Evolutionary conservation across 352 stramenopile species (phyloP).

Genomic region (Pythium chondricola): DNA sequence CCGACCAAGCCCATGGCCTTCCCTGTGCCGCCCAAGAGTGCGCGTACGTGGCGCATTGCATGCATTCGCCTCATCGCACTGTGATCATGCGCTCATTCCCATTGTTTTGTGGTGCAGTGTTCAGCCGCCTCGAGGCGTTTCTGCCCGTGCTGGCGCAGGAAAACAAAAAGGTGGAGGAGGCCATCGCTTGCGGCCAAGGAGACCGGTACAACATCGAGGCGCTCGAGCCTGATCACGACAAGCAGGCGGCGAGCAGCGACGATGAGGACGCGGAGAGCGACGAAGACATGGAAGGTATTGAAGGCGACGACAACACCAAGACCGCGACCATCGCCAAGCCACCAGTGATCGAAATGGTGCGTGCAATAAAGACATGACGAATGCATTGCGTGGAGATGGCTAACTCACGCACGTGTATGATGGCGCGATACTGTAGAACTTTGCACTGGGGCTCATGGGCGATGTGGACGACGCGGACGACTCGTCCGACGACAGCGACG

Average conservation of each 20-base stretch:
- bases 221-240: conserved; percentile 4
- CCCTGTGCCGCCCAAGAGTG: conserved; percentile 51
- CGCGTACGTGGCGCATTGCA: conserved; percentile 30
- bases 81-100: too few species aligned
- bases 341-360: conserved; percentile 74
- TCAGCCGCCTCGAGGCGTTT: conserved; percentile 70
- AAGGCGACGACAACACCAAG: conserved; percentile 16
- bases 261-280: conserved; percentile 19
- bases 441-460: conserved; percentile 67
- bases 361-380: not conserved
- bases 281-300: conserved; percentile 11
- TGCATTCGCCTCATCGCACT: too few species aligned
- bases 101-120: conserved; percentile 33
- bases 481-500: conserved; percentile 22
- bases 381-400: not conserved
- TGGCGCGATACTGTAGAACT: conserved; percentile 36
- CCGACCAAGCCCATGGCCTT: conserved; percentile 28
- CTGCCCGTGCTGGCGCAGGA: conserved; percentile 65
- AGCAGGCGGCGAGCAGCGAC: conserved; percentile 8
- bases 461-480: conserved; percentile 31
- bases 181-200: conserved; percentile 45
- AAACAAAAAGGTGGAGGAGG: conserved; percentile 69
- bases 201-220: conserved; percentile 75
- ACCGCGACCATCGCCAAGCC: conserved; percentile 13
- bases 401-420: too few species aligned